Conservation (phyloP, 345 rosid species). For the Boechera retrofracta region DNA sequence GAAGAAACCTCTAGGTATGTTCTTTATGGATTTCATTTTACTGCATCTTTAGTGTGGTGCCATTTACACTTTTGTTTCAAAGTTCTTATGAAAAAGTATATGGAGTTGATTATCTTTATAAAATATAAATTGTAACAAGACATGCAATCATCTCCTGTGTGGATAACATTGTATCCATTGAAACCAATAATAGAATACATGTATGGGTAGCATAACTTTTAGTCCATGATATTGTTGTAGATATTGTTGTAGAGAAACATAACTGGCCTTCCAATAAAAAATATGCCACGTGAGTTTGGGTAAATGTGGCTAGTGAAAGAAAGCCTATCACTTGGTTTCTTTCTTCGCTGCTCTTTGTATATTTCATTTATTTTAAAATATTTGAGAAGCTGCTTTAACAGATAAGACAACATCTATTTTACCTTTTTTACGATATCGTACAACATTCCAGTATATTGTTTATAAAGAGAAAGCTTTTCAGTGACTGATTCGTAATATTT, state of each 20-base stretch:
- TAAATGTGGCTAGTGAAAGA: conserved; percentile 19
- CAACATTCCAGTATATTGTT: not conserved
- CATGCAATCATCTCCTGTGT: conserved; percentile 19
- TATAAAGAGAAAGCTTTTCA: conserved; percentile 21
- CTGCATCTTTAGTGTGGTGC: conserved; percentile 18
- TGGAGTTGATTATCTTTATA: conserved; percentile 12
- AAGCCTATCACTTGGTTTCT: conserved; percentile 9
- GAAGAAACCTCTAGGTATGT: conserved; percentile 68
- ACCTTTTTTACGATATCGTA: not conserved
- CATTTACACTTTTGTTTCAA: conserved; percentile 4
- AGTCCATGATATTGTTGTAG: conserved; percentile 24
- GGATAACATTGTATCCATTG: conserved; percentile 19
- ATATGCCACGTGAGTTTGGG: conserved; percentile 20
- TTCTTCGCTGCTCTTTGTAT: conserved; percentile 26
- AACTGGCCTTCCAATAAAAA: conserved; percentile 21
- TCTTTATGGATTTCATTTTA: conserved; percentile 20
- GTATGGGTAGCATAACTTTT: conserved; percentile 25
- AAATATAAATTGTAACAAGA: not conserved
- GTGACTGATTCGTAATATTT: not conserved
- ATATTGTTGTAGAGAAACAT: conserved; percentile 24
- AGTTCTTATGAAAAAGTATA: not conserved
- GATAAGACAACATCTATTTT: conserved; percentile 4
- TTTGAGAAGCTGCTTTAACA: conserved; percentile 24
- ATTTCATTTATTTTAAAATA: not conserved
- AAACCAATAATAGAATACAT: conserved; percentile 19